Percentiles rank a stretch among this genome's conserved stretches.
Conservation (phyloP, 2,329 filamentous ascomycete genomes). For the Helicocarpus griseus region DNA sequence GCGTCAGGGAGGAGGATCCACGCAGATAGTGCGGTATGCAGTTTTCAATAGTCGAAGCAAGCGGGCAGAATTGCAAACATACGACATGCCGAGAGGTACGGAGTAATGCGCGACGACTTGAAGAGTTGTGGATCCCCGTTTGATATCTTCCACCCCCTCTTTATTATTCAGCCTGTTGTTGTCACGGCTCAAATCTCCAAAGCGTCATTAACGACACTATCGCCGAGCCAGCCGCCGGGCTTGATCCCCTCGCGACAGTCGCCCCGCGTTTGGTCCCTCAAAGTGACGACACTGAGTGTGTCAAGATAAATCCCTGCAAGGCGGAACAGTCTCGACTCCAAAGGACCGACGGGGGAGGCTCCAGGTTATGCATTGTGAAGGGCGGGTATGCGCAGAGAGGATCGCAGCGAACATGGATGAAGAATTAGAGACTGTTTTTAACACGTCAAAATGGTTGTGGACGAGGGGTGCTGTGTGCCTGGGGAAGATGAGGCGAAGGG, state of each 20-base stretch:
- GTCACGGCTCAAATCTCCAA: background rate
- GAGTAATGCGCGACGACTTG: background rate
- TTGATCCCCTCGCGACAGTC: background rate
- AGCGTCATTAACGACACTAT: background rate
- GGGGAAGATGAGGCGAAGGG: background rate
- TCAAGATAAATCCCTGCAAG: background rate
- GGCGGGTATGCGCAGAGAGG: background rate
- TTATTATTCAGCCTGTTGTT: background rate
- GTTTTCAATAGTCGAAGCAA: background rate
- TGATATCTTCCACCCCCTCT: background rate
- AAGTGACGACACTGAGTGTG: background rate
- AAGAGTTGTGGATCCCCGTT: background rate
- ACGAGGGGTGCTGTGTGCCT: background rate
- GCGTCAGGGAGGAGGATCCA: background rate
- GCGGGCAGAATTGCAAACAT: background rate
- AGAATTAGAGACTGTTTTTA: too few species aligned
- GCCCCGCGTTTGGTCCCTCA: background rate
- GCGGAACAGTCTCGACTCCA: background rate
- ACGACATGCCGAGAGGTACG: background rate
- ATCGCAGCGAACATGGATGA: background rate
- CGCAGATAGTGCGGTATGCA: background rate
- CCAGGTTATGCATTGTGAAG: constrained; percentile 1
- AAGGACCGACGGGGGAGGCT: background rate
- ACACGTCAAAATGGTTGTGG: too few species aligned
- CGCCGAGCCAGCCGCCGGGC: background rate